Conservation (phyloP, 2,329 filamentous ascomycete genomes). For the Uncinocarpus reesii region DNA sequence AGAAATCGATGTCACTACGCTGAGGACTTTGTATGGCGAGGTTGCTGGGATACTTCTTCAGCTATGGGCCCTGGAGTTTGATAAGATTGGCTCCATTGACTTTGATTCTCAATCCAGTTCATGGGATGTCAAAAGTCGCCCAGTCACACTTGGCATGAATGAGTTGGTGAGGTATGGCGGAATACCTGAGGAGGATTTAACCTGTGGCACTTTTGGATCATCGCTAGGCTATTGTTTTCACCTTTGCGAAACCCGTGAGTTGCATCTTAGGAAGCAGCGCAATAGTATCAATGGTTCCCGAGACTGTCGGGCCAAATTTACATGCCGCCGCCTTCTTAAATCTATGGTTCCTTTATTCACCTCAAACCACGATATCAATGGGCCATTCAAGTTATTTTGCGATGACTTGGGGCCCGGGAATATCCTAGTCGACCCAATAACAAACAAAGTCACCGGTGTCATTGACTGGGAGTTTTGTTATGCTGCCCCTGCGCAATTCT, state of each 20-base stretch:
- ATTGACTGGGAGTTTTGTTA: conserved; percentile 26
- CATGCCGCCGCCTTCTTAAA: conserved; percentile 20
- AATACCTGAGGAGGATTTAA: background rate
- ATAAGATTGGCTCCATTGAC: conserved; percentile 1
- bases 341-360: conserved; percentile 17
- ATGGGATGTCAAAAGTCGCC: background rate
- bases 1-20: background rate
- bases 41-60: background rate
- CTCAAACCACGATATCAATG: conserved; percentile 12
- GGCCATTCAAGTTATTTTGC: conserved; percentile 20
- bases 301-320: conserved; percentile 34
- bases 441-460: conserved; percentile 17
- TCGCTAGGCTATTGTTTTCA: conserved; percentile 12
- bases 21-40: conserved; percentile 3
- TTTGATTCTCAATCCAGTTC: background rate
- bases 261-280: conserved; percentile 34
- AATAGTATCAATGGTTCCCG: conserved; percentile 31
- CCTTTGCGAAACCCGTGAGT: conserved; percentile 5
- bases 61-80: conserved; percentile 7
- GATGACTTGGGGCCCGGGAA: conserved; percentile 24
- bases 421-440: conserved; percentile 19
- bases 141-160: background rate
- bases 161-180: background rate
- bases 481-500: conserved; percentile 20
- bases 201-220: conserved; percentile 5